These are phyloP conservation scores for Gastroboletus turbinatus DNA, from an alignment of 1,284 basidiomycete genomes.

Conservation along the genomic window DNA sequence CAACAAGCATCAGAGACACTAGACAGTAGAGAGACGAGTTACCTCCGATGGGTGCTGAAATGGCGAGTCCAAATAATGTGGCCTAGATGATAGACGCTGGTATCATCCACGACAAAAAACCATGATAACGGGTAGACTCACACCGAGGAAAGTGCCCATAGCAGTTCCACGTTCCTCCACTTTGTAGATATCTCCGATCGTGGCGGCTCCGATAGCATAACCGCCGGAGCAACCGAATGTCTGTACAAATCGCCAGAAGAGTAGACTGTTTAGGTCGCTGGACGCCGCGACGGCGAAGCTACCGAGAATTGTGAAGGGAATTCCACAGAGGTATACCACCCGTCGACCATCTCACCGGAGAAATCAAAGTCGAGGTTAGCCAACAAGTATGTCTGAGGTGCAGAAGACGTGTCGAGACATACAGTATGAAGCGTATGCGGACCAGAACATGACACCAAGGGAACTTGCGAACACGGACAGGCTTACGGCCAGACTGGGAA, in stretches of 20 bases:
- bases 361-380: background rate
- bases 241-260: conserved; percentile 49
- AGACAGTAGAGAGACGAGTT: background rate
- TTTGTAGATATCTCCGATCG: conserved; percentile 49
- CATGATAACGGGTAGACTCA: conserved; percentile 21
- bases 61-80: conserved; percentile 43
- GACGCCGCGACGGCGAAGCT: conserved; percentile 44
- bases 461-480: conserved; percentile 27
- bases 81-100: conserved; percentile 31
- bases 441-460: conserved; percentile 28
- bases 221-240: conserved; percentile 43
- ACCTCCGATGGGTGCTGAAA: conserved; percentile 48
- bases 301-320: conserved; percentile 46
- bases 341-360: conserved; percentile 39
- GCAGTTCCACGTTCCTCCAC: conserved; percentile 47
- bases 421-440: conserved; percentile 30
- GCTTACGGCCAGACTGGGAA: conserved; percentile 28
- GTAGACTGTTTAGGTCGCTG: conserved; percentile 36
- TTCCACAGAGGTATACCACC: conserved; percentile 42
- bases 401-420: conserved; percentile 3
- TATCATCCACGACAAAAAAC: background rate
- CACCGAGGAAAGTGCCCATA: conserved; percentile 47
- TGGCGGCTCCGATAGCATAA: conserved; percentile 46
- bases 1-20: background rate
- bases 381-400: background rate